A percentile compares a stretch with the other conserved stretches of the same genome.
These are phyloP conservation scores for Dactylonectria estremocensis DNA, from an alignment of 2,329 filamentous ascomycete genomes.

Conservation along the genomic window DNA sequence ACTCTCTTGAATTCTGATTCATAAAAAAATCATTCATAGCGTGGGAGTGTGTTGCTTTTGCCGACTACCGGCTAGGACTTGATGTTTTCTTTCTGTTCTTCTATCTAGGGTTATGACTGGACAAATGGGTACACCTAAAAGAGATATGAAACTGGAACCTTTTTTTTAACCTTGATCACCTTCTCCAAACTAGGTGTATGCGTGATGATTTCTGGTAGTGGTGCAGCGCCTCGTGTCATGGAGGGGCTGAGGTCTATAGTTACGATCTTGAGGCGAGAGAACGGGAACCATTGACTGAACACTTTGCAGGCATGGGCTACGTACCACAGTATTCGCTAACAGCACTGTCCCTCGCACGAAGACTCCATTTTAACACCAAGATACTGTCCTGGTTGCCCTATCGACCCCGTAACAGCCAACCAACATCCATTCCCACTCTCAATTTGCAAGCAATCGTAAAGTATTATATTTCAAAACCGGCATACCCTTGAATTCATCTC, in stretches of 20 bases:
- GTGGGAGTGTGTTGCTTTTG: conserved; percentile 43
- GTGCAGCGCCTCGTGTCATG: not conserved
- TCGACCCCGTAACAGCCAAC: too few species aligned
- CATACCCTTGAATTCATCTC: too few species aligned
- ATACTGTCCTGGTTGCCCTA: too few species aligned
- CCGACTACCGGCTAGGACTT: conserved; percentile 29
- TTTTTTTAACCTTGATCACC: conserved; percentile 7
- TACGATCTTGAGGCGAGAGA: not conserved
- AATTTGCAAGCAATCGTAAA: too few species aligned
- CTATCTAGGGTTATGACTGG: conserved; percentile 42
- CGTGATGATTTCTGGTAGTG: not conserved
- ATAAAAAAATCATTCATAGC: conserved; percentile 47
- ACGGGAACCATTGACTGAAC: not conserved
- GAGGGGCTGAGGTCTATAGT: not conserved
- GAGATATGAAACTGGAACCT: conserved; percentile 28
- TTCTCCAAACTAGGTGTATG: not conserved
- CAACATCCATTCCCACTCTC: too few species aligned
- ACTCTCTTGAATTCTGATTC: conserved; percentile 31
- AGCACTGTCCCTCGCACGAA: too few species aligned
- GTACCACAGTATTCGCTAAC: too few species aligned
- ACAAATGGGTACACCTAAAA: conserved; percentile 44
- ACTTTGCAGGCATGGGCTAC: too few species aligned
- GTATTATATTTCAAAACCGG: too few species aligned
- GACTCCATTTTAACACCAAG: too few species aligned
- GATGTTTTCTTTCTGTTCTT: conserved; percentile 33